phyloP scores from a whole-genome alignment of 1,284 basidiomycete species.

The Naganishia cerealis region DNA sequence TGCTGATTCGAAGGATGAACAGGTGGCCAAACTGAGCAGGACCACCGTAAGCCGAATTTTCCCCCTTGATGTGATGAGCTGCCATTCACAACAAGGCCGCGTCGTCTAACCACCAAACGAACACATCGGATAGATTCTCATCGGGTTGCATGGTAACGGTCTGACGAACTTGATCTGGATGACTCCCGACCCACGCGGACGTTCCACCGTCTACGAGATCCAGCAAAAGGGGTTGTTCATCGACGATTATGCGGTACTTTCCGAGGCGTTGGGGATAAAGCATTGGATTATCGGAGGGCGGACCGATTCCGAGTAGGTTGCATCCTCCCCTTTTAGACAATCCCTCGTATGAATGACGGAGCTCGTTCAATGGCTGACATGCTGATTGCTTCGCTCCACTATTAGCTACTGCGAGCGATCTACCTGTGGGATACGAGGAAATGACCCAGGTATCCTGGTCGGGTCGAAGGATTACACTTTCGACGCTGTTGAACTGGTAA shows the following conservation, averaged over 20 bases:
- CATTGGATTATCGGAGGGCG: conserved; percentile 26
- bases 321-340: neutral
- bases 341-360: neutral
- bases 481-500: conserved; percentile 5
- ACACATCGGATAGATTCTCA: conserved; percentile 15
- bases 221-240: conserved; percentile 21
- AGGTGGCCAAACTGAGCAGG: conserved; percentile 29
- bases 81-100: neutral
- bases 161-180: conserved; percentile 28
- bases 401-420: conserved; percentile 13
- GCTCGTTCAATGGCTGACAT: neutral
- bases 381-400: neutral
- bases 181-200: conserved; percentile 5
- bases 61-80: neutral
- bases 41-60: conserved; percentile 16
- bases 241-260: conserved; percentile 24
- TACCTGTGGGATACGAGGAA: conserved; percentile 17
- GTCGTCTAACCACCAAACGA: neutral
- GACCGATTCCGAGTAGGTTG: conserved; percentile 6
- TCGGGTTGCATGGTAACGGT: conserved; percentile 27
- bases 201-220: conserved; percentile 28
- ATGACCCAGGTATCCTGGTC: neutral
- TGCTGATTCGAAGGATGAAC: conserved; percentile 26
- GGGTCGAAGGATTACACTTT: conserved; percentile 21
- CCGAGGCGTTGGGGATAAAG: conserved; percentile 15